A percentile compares a stretch with the other conserved stretches of the same genome.
These are phyloP conservation scores for Gaillardinia entomophila DNA, from an alignment of 805 yeast genomes.

Conservation along the genomic window DNA sequence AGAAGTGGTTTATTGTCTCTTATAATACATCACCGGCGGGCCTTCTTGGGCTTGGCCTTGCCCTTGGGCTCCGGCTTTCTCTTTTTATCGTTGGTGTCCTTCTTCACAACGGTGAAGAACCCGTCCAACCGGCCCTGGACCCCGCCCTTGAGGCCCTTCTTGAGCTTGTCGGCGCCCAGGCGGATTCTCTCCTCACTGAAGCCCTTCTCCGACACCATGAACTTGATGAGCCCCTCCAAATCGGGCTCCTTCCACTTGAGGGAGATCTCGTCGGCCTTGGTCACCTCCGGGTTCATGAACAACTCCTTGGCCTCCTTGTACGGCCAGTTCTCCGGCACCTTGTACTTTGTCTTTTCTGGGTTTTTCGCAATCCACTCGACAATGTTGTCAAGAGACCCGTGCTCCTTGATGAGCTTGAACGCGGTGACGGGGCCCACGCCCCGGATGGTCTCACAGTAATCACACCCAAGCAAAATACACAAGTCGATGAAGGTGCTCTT, in stretches of 20 bases:
- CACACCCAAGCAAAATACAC: constrained; percentile 93
- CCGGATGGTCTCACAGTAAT: constrained; percentile 89
- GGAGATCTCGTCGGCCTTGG: constrained; percentile 52
- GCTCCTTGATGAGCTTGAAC: constrained; percentile 78
- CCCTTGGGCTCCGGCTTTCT: constrained; percentile 24
- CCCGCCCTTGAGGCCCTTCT: constrained; percentile 77
- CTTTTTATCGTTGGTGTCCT: constrained; percentile 28
- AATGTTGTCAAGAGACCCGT: constrained; percentile 73
- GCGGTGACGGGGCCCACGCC: constrained; percentile 98
- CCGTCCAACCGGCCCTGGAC: constrained; percentile 92
- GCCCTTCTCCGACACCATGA: constrained; percentile 81
- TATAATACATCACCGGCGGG: constrained; percentile 7
- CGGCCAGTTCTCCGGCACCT: constrained; percentile 94
- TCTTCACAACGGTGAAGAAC: constrained; percentile 62
- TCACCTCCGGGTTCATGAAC: constrained; percentile 78
- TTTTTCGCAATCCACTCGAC: constrained; percentile 56
- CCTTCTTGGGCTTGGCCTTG: constrained; percentile 22
- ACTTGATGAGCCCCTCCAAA: constrained; percentile 74
- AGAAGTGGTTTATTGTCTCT: too few relatives aligned
- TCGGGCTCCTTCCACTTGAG: constrained; percentile 90
- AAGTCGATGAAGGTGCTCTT: constrained; percentile 76
- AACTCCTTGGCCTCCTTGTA: constrained; percentile 80
- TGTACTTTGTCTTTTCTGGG: constrained; percentile 57
- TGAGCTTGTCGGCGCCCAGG: constrained; percentile 78
- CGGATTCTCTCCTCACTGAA: constrained; percentile 90